Evolutionary conservation across 805 yeast species (phyloP).

Genomic region (Candida coquimbonensis): DNA sequence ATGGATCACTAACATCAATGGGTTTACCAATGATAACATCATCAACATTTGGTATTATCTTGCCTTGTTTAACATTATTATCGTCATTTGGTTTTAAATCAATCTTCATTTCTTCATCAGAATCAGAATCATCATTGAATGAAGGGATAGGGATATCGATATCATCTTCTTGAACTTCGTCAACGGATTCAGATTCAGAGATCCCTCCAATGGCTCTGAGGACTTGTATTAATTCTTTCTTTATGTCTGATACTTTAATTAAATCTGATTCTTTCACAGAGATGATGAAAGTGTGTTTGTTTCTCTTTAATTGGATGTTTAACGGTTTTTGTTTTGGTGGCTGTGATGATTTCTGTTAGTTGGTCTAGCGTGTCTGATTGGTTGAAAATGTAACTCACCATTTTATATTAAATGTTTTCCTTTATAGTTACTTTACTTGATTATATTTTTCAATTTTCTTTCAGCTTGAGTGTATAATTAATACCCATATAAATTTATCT

Average conservation of each 20-base stretch:
- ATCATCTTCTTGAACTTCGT: conserved; percentile 15
- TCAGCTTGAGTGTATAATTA: too few species aligned
- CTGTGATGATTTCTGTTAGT: background rate
- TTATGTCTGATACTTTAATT: conserved; percentile 20
- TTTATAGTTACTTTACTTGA: background rate
- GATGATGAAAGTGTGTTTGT: conserved; percentile 28
- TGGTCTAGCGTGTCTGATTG: too few species aligned
- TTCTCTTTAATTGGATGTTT: conserved; percentile 26
- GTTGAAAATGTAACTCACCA: conserved; percentile 1
- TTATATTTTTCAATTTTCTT: background rate
- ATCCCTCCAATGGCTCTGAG: conserved; percentile 44
- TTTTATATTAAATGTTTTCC: background rate
- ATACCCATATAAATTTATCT: too few species aligned
- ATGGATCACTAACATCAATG: conserved; percentile 14
- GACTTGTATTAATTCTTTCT: conserved; percentile 27
- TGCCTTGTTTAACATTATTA: conserved; percentile 1
- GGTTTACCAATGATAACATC: conserved; percentile 17
- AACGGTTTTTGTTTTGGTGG: conserved; percentile 4
- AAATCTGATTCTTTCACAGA: conserved; percentile 11
- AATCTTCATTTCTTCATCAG: conserved; percentile 20
- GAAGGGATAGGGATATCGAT: conserved; percentile 35
- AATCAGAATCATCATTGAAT: conserved; percentile 24
- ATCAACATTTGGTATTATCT: conserved; percentile 7
- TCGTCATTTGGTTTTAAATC: background rate
- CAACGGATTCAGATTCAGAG: conserved; percentile 8